phyloP scores from a whole-genome alignment of 768 basidiomycete species.

The Kwoniella sp. region DNA sequence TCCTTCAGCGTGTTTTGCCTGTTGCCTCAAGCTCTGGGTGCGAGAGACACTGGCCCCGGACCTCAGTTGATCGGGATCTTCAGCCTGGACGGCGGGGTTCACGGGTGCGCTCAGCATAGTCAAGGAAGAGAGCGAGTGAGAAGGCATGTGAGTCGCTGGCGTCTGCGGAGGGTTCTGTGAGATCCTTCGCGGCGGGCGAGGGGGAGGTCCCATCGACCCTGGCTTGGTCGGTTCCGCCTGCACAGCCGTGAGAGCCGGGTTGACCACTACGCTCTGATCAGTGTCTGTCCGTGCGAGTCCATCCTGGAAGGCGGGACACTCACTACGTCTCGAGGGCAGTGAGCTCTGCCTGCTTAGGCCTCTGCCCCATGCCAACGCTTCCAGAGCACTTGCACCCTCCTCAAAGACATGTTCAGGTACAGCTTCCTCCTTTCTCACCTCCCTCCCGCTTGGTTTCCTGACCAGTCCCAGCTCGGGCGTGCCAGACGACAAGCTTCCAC shows the following conservation, averaged over 20 bases:
- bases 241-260: not conserved
- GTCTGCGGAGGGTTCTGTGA: conserved; percentile 15
- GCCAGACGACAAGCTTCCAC: conserved; percentile 32
- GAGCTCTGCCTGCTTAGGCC: conserved; percentile 41
- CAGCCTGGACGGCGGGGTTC: too few relatives aligned
- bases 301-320: not conserved
- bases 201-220: conserved; percentile 25
- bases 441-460: conserved; percentile 25
- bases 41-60: conserved; percentile 32
- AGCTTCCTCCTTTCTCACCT: conserved; percentile 25
- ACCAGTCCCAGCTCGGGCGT: conserved; percentile 17
- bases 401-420: conserved; percentile 22
- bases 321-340: conserved; percentile 36
- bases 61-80: too few relatives aligned
- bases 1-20: conserved; percentile 26
- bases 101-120: conserved; percentile 24
- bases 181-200: conserved; percentile 35
- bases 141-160: conserved; percentile 18
- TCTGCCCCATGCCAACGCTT: conserved; percentile 20
- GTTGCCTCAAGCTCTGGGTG: conserved; percentile 42
- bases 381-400: conserved; percentile 13
- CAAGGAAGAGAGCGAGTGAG: conserved; percentile 39
- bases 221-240: conserved; percentile 5
- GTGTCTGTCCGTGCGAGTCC: not conserved
- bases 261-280: not conserved